A percentile compares a stretch with the other conserved stretches of the same genome.
Conservation (phyloP, 208 protist genomes). For the Phytomonas sp. region DNA sequence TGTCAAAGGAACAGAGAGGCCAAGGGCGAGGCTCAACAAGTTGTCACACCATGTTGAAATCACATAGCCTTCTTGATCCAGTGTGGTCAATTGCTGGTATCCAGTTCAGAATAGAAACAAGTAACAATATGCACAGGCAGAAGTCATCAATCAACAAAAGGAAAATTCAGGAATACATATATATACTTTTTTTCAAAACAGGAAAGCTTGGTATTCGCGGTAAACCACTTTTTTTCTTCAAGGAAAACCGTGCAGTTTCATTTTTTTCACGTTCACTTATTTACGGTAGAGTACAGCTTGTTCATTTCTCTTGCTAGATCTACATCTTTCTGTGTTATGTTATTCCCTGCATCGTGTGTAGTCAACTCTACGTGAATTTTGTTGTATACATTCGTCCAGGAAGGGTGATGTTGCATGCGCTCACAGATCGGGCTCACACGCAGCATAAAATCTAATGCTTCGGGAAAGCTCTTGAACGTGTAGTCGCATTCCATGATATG, state of each 20-base stretch:
- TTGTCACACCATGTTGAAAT: not conserved
- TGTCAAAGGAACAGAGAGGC: too few relatives aligned
- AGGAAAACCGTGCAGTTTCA: not conserved
- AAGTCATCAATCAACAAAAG: not conserved
- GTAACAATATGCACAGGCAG: not conserved
- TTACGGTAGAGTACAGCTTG: slow-evolving; percentile 20
- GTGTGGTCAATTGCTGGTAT: not conserved
- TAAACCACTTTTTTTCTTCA: not conserved
- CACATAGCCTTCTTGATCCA: not conserved
- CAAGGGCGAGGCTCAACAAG: not conserved
- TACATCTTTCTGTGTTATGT: slow-evolving; percentile 74
- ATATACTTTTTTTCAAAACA: not conserved
- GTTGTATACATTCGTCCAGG: slow-evolving; percentile 95
- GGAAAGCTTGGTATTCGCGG: not conserved
- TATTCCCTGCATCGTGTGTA: slow-evolving; percentile 91
- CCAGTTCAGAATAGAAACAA: not conserved
- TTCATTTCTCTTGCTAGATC: slow-evolving; percentile 63
- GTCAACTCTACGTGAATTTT: slow-evolving; percentile 85
- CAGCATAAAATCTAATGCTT: slow-evolving; percentile 90
- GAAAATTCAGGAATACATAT: not conserved
- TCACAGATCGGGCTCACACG: slow-evolving; percentile 73
- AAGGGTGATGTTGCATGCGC: slow-evolving; percentile 89
- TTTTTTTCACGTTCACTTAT: not conserved
- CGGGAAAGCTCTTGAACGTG: slow-evolving; percentile 81
- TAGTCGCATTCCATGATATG: slow-evolving; percentile 55